These are phyloP conservation scores for Aureobasidium sp. DNA, from an alignment of 2,329 filamentous ascomycete genomes.

Conservation along the genomic window DNA sequence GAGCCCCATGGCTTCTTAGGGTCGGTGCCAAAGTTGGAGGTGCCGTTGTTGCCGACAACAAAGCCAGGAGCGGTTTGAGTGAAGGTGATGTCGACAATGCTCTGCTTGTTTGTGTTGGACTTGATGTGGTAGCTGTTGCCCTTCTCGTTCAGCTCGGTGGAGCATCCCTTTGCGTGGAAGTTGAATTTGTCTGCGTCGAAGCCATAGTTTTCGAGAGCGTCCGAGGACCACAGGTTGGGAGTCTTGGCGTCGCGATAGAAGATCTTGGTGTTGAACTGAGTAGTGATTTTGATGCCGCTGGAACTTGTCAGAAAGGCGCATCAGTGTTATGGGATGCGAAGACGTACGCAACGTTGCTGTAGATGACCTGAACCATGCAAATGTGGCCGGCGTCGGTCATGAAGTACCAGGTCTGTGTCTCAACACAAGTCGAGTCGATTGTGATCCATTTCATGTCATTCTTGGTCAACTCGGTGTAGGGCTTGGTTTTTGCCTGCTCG, in stretches of 20 bases:
- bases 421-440: slow-evolving; percentile 79
- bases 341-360: slow-evolving; percentile 89
- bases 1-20: slow-evolving; percentile 78
- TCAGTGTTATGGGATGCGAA: slow-evolving; percentile 19
- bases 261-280: slow-evolving; percentile 91
- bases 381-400: slow-evolving; percentile 69
- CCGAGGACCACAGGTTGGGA: slow-evolving; percentile 76
- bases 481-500: slow-evolving; percentile 67
- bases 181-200: slow-evolving; percentile 77
- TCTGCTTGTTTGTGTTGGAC: slow-evolving; percentile 72
- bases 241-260: slow-evolving; percentile 66
- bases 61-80: slow-evolving; percentile 73
- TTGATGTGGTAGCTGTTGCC: slow-evolving; percentile 81
- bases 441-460: slow-evolving; percentile 76
- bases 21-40: slow-evolving; percentile 79
- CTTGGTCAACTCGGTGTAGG: slow-evolving; percentile 72
- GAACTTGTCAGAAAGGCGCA: slow-evolving; percentile 19
- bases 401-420: slow-evolving; percentile 93
- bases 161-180: slow-evolving; percentile 81
- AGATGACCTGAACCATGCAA: slow-evolving; percentile 83
- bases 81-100: slow-evolving; percentile 80
- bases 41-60: slow-evolving; percentile 76
- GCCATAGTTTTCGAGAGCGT: slow-evolving; percentile 67
- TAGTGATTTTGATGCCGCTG: slow-evolving; percentile 83
- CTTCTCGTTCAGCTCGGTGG: slow-evolving; percentile 78